Percentiles rank a stretch among this genome's conserved stretches.
Conservation (phyloP, 2,329 filamentous ascomycete species). For the Golovinomyces cichoracearum region DNA sequence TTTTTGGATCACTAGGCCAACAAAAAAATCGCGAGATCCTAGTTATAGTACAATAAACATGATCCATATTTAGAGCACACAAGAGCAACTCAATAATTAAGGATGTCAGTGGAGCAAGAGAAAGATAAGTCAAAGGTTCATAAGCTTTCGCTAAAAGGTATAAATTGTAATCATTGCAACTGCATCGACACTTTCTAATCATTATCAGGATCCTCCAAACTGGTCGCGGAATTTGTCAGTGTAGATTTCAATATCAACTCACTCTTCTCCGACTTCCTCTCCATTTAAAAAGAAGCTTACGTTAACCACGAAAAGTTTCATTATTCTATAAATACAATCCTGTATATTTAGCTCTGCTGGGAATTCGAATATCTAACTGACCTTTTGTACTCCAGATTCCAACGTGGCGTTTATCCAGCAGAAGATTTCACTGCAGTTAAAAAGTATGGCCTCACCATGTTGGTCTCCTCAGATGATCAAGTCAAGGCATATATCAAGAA, state of each 20-base stretch:
- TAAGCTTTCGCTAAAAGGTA: constrained; percentile 73
- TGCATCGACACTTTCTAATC: too few species aligned
- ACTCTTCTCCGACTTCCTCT: not conserved
- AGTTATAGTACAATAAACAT: too few species aligned
- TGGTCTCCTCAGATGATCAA: constrained; percentile 84
- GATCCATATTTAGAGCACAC: too few species aligned
- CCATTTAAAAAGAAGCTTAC: not conserved
- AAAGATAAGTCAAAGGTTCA: constrained; percentile 71
- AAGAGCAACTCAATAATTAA: too few species aligned
- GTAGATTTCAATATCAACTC: not conserved
- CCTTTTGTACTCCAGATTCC: constrained; percentile 33
- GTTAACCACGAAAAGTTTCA: constrained; percentile 40
- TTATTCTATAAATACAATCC: constrained; percentile 91
- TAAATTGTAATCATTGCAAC: constrained; percentile 19
- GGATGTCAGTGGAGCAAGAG: constrained; percentile 15
- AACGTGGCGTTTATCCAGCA: constrained; percentile 63
- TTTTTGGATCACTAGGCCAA: too few species aligned
- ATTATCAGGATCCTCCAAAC: constrained; percentile 42
- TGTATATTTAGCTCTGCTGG: constrained; percentile 29
- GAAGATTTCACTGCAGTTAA: constrained; percentile 96
- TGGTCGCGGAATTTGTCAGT: constrained; percentile 84
- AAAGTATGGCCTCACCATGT: constrained; percentile 78
- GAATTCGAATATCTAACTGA: not conserved
- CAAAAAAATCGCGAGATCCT: too few species aligned
- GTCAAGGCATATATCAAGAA: constrained; percentile 98